These are phyloP conservation scores for Vaccinium darrowii DNA, from an alignment of 148 eudicot genomes.

Conservation along the genomic window DNA sequence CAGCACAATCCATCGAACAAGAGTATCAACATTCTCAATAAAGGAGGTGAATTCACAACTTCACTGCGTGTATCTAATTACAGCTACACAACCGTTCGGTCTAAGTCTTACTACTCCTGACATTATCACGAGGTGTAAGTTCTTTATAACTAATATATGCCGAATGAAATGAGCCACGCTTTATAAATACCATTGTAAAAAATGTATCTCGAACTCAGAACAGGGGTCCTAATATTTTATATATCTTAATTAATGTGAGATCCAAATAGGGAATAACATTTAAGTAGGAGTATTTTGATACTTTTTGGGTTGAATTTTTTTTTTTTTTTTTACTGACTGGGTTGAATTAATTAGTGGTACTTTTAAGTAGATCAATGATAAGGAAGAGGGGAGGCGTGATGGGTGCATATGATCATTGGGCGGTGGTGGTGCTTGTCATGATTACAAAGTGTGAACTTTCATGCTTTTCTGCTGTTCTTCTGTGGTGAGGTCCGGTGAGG, in stretches of 20 bases:
- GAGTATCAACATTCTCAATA: background rate
- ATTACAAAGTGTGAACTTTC: background rate
- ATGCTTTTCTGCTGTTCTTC: background rate
- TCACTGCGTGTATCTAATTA: background rate
- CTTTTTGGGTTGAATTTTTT: background rate
- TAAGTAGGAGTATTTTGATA: background rate
- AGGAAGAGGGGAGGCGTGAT: conserved; percentile 3
- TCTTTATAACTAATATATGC: no score
- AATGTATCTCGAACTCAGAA: background rate
- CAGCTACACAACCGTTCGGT: background rate
- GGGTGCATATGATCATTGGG: background rate
- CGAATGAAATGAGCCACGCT: background rate
- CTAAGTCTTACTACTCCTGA: background rate
- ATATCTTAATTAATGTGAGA: background rate
- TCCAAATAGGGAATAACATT: background rate
- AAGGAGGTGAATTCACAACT: background rate
- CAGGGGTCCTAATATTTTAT: background rate
- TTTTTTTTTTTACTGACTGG: background rate
- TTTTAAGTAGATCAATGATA: background rate
- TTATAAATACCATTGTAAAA: background rate
- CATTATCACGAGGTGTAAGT: no score
- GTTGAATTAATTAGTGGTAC: background rate
- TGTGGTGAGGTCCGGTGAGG: background rate
- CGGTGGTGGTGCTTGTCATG: conserved; percentile 1
- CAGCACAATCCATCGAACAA: no score